Evolutionary conservation across 1,284 basidiomycete species (phyloP), one percentile per base, ranked within the genome.

Genomic region (Peniophora sp.): DNA sequence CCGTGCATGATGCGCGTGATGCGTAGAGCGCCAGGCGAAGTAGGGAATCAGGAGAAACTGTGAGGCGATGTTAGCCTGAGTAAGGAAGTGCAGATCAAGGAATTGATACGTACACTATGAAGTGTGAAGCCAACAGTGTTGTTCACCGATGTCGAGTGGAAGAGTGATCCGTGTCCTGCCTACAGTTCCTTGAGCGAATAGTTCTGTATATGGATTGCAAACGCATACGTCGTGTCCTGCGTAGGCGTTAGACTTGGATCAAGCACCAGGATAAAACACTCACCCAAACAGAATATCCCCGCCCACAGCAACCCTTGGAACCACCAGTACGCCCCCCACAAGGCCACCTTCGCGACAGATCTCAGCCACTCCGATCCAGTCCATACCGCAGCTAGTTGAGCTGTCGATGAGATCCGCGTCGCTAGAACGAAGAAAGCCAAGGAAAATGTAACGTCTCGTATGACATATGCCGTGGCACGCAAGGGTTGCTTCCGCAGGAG

Each of bases 1-100:
- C n/a, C 65, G 38, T 56, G 73, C 72, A 63, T 78, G 77, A 59
- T 79, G 77, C 14, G 72, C 72, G 47, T 77, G 75, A 58, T 82
- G 79, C 6, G 76, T 73, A 3, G 72, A 72, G 49, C 79, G 69
- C 79, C 79, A 81, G 22, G 78, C 67, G 59, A 74, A 79, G 61
- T 78, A 83, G 8, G 79, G 79, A 5, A 75, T 72, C 23, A 81
- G 64, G 46, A 81, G 69, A 59, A 75, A 75, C 72, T 68, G 56
- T 35, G 47, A 25, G 36, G 48, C 22, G 27, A 17, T 49, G 50
- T 34, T 50, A 38, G 24, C 45, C 50, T 53, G 35, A 55, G 53
- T 51, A 44, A 34, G 17, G 45, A 48, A 43, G 23, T 38, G 16
- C 39, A 47, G 8, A 22, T 14, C 23, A 17, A 19, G 14, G 34